These are phyloP conservation scores for Cinnamomum micranthum DNA, from an alignment of 164 flowering plant species.

Conservation along the genomic window DNA sequence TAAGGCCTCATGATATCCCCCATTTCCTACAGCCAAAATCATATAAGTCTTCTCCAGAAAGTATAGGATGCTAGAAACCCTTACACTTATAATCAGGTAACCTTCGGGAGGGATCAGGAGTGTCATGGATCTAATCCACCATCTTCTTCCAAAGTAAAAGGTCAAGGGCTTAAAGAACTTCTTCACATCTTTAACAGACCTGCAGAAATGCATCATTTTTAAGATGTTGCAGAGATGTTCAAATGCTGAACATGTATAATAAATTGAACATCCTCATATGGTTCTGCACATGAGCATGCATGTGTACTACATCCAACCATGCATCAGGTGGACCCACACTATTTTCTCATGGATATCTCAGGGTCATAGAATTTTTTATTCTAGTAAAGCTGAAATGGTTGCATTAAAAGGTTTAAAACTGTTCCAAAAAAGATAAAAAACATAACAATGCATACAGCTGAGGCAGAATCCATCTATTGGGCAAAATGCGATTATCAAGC, in stretches of 20 bases:
- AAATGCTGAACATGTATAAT: not conserved
- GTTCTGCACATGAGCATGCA: not conserved
- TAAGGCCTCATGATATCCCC: not conserved
- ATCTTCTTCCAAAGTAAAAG: conserved; percentile 56
- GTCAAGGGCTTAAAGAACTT: conserved; percentile 59
- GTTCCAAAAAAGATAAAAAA: too few relatives aligned
- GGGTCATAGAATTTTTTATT: too few relatives aligned
- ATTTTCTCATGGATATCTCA: too few relatives aligned
- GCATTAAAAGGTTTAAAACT: too few relatives aligned
- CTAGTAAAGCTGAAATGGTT: too few relatives aligned
- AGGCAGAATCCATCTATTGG: too few relatives aligned
- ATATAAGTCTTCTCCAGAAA: not conserved
- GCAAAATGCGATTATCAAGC: too few relatives aligned
- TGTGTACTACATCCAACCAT: not conserved
- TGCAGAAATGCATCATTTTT: conserved; percentile 19
- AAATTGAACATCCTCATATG: not conserved
- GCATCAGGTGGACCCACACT: not conserved
- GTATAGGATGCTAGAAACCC: conserved; percentile 3
- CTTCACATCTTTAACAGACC: conserved; percentile 50
- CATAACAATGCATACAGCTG: too few relatives aligned
- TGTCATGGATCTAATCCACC: conserved; percentile 48
- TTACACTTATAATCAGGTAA: conserved; percentile 61
- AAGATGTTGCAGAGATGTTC: not conserved
- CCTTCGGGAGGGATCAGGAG: conserved; percentile 63
- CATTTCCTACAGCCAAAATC: too few relatives aligned